These are phyloP conservation scores for Metschnikowia dekortorum DNA, from an alignment of 805 yeast species.

Conservation along the genomic window DNA sequence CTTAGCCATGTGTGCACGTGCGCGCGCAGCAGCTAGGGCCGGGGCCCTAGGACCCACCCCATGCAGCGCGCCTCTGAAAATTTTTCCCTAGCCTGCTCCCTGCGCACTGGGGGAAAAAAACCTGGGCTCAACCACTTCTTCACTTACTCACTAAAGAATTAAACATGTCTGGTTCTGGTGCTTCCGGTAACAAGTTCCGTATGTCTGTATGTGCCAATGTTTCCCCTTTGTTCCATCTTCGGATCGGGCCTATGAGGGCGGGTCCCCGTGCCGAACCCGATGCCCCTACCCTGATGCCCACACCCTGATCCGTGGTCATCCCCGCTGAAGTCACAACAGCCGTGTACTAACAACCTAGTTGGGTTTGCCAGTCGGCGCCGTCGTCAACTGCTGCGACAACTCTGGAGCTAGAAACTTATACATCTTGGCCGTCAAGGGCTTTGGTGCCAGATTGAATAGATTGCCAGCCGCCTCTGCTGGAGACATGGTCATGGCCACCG, in stretches of 20 bases:
- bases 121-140: conserved; percentile 14
- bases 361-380: conserved; percentile 99
- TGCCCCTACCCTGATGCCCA: no score
- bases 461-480: conserved; percentile 99
- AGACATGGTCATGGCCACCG: conserved; percentile 99
- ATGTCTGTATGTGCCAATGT: conserved; percentile 78
- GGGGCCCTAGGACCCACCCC: conserved; percentile 11
- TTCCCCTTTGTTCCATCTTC: neutral
- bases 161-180: conserved; percentile 85
- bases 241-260: neutral
- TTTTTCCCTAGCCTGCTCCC: conserved; percentile 19
- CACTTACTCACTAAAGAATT: conserved; percentile 21
- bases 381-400: conserved; percentile 99
- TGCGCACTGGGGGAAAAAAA: conserved; percentile 15
- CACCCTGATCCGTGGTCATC: neutral
- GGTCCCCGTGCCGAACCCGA: neutral
- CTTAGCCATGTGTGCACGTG: conserved; percentile 7
- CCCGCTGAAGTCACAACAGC: neutral
- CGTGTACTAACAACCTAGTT: conserved; percentile 52
- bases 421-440: conserved; percentile 98
- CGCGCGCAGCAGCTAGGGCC: conserved; percentile 10
- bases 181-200: conserved; percentile 99
- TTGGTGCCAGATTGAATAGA: conserved; percentile 99
- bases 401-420: conserved; percentile 99
- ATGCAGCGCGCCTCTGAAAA: conserved; percentile 14